Conservation (phyloP, 2,329 filamentous ascomycete species). For the Coniella lustricola region DNA sequence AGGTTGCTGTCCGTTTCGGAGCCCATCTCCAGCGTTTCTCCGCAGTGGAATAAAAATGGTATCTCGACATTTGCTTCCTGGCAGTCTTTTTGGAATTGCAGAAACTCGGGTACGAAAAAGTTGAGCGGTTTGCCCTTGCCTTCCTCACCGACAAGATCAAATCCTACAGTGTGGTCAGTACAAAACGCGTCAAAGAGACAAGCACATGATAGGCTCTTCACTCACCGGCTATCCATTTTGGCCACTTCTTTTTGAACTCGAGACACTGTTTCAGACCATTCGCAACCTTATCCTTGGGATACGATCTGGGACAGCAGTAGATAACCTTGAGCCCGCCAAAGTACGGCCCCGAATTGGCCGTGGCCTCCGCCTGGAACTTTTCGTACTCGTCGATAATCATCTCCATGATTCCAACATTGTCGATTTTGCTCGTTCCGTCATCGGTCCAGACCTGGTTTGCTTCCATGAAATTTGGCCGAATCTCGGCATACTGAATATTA, state of each 20-base stretch:
- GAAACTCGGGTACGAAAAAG: constrained; percentile 42
- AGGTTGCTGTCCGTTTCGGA: constrained; percentile 61
- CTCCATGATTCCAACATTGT: constrained; percentile 43
- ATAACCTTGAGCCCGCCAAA: constrained; percentile 55
- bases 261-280: constrained; percentile 47
- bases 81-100: constrained; percentile 42
- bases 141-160: constrained; percentile 56
- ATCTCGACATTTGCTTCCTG: constrained; percentile 22
- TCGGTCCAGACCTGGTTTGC: constrained; percentile 44
- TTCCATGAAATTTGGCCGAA: constrained; percentile 53
- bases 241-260: constrained; percentile 42
- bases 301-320: constrained; percentile 53
- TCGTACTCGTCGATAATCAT: constrained; percentile 42
- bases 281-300: constrained; percentile 37
- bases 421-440: constrained; percentile 37
- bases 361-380: constrained; percentile 27
- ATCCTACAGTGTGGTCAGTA: constrained; percentile 30
- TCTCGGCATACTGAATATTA: constrained; percentile 54
- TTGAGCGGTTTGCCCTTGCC: constrained; percentile 44
- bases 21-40: constrained; percentile 64
- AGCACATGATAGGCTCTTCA: background rate
- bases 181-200: background rate
- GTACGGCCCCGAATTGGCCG: constrained; percentile 19
- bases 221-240: constrained; percentile 40
- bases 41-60: constrained; percentile 37